Base-by-base conservation (phyloP, 768 basidiomycete species). In the Tylopilus balloui region DNA sequence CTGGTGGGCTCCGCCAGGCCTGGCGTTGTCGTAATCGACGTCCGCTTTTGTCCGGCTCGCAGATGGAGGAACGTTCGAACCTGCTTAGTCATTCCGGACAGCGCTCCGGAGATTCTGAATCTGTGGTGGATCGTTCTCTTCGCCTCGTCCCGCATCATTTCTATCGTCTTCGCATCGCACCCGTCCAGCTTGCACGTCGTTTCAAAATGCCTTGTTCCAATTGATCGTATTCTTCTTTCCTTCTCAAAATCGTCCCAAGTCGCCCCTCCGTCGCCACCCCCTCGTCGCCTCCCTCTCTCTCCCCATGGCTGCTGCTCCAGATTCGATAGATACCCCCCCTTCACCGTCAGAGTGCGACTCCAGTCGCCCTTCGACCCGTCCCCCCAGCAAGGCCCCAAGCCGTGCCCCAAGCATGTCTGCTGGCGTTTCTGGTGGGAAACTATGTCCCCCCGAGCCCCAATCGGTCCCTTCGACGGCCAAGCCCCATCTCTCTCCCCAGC, bases 301-400 rank as follows among this genome's bases (percentile, higher is more conserved):
- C 29, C 3, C 74, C 13, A 75, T 80, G 36, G 62, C 66, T 11
- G 62, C 66, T 11, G 61, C 60, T 27, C 71, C 73, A 32, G 72
- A 71, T 59, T 69, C 40, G 47, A 56, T 47, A 68, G 62, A 62
- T 72, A 73, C 55, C 76, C 79, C 9, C 6, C 80, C 81, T 2
- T 79, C 78, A 4, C 68, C 69, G 1, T 78, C 78, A 20, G 83
- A 84, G 27, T 78, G 77, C 58, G 82, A 79, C 52, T 78, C 72
- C 61, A 84, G 81, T 54, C 72, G 74, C 15, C 83, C 84, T 2
- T 80, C 84, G 2, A 84, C 79, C 13, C 71, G 78, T 34, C 76
- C 83, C 0, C 76, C 81, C 4, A 85, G 80, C 44, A 73, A 77
- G 34, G 76, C 80, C 7, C 67, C 67, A 8, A 78, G 76, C 50